These are phyloP conservation scores for Cladosporium cucumerinum DNA, from an alignment of 2,329 filamentous ascomycete species.

Conservation along the genomic window DNA sequence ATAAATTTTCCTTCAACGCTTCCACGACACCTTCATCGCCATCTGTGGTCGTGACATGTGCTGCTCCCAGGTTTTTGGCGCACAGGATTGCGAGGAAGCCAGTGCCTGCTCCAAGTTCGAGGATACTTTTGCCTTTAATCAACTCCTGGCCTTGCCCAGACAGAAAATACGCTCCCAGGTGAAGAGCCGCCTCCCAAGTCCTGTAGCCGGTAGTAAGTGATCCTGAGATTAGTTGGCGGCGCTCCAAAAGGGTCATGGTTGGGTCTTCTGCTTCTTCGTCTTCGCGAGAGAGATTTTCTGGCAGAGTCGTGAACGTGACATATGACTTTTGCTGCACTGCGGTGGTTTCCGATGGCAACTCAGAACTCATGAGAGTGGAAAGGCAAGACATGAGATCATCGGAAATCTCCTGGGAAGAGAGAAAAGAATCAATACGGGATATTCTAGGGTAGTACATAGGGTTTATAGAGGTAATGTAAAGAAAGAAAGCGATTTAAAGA, in stretches of 20 bases:
- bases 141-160: conserved; percentile 43
- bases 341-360: conserved; percentile 60
- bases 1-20: conserved; percentile 64
- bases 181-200: conserved; percentile 78
- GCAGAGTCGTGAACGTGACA: conserved; percentile 63
- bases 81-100: conserved; percentile 73
- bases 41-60: conserved; percentile 66
- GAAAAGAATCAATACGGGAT: conserved; percentile 9
- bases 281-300: conserved; percentile 16
- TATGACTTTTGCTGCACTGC: conserved; percentile 70
- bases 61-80: conserved; percentile 60
- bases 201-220: conserved; percentile 71
- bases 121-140: conserved; percentile 55
- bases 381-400: conserved; percentile 73
- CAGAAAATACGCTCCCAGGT: conserved; percentile 67
- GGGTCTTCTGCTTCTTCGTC: conserved; percentile 26
- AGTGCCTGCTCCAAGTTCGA: conserved; percentile 75
- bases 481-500: conserved; percentile 10
- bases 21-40: conserved; percentile 70
- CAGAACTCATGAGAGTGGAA: conserved; percentile 60
- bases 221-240: conserved; percentile 64
- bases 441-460: background rate
- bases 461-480: conserved; percentile 26
- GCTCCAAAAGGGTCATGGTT: conserved; percentile 63
- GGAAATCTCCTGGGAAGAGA: conserved; percentile 66